A percentile compares a stretch with the other conserved stretches of the same genome.
Conservation (phyloP, 257 asterid species). For the Solanum verrucosum region DNA sequence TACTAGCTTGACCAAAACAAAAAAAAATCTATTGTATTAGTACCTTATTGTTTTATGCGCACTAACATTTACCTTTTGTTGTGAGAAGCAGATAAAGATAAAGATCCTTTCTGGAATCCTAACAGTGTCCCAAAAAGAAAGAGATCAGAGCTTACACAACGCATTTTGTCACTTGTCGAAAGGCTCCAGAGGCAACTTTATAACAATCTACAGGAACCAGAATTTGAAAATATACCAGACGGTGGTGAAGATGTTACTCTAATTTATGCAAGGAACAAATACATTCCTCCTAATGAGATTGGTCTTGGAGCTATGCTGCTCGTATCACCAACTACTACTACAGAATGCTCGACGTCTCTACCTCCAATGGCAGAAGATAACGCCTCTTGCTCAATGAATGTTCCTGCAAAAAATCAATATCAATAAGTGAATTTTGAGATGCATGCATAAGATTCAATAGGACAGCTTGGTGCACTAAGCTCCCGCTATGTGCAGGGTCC, state of each 20-base stretch:
- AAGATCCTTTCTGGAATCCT: too few relatives aligned
- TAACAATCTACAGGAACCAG: too few relatives aligned
- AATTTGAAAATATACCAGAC: too few relatives aligned
- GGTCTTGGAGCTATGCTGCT: constrained; percentile 37
- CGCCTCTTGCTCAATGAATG: background rate
- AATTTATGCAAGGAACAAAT: constrained; percentile 14
- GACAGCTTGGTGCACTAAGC: too few relatives aligned
- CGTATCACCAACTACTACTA: background rate
- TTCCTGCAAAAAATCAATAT: background rate
- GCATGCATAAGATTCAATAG: background rate
- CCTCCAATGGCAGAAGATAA: background rate
- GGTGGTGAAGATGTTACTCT: constrained; percentile 12
- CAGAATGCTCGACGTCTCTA: background rate
- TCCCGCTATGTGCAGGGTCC: background rate
- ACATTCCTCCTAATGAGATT: constrained; percentile 31
- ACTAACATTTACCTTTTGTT: too few relatives aligned
- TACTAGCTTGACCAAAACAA: background rate
- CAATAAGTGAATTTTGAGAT: background rate
- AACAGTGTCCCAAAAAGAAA: too few relatives aligned
- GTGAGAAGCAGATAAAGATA: too few relatives aligned
- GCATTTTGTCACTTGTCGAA: too few relatives aligned
- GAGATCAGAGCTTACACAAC: too few relatives aligned
- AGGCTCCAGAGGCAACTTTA: too few relatives aligned
- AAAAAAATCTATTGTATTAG: background rate
- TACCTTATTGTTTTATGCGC: too few relatives aligned